Base-by-base conservation (phyloP, 805 yeast species). In the Ogataea methylovora region DNA sequence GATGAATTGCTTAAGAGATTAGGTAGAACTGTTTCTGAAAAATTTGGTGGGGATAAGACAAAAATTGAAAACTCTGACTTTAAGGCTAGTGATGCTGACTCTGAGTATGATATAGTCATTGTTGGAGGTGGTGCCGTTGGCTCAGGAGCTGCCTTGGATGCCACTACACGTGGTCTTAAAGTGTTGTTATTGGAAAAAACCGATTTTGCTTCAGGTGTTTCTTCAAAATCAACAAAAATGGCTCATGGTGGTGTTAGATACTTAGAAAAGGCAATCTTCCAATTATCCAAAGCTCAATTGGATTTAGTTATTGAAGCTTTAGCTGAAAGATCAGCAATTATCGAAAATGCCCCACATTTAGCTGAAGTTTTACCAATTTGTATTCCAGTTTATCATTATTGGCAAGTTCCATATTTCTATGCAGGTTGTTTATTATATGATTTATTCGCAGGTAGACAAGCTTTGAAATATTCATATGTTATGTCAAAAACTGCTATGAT, bases 81-180 rank as follows among this genome's bases (percentile, higher is more conserved):
- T 18, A 24, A 45, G 9, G 33, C 44, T 10, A 41, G 41, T 16
- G 58, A 69, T 54, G 46, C 69, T 38, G 51, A 65, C 30, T 58
- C 72, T 34, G 71, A 79, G 52, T 79, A 73, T 51, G 97, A 90
- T 55, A 71, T 88, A n/a, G 61, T 88, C 43, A 69, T 88, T 46
- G 78, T 90, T 46, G 97, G 97, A 41, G 97, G 96, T 46, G 97
- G 97, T 55, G 97, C 97, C 26, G 80, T 92, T 12, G 97, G 97
- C 42, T 67, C 95, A 5, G 97, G 97, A 40, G 75, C 85, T 31
- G 97, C 96, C 1, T 65, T 88, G 29, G 97, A 88, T 61, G 96
- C 96, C 24, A 73, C 81, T 20, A 73, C 94, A 28, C 73, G 97
- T 59, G 97, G 97, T 31, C 73, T 87, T 46, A 84, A 85, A 52